phyloP scores from a whole-genome alignment of 2,329 filamentous ascomycete species.

The Sarocladium oryzae region DNA sequence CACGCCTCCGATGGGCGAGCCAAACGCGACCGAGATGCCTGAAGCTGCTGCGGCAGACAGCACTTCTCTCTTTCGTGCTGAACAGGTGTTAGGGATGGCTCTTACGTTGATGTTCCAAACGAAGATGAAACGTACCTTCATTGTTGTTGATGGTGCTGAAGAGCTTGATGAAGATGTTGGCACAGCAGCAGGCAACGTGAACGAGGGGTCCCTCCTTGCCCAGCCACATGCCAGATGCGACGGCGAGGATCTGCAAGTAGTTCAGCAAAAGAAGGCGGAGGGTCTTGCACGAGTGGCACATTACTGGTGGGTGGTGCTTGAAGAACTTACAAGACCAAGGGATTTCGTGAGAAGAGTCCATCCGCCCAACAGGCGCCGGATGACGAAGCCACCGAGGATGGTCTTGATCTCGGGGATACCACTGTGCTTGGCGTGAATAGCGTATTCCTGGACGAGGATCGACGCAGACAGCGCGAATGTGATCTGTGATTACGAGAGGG shows the following conservation, averaged over 20 bases:
- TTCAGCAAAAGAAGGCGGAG: slow-evolving; percentile 17
- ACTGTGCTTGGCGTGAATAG: slow-evolving; percentile 83
- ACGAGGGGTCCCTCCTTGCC: slow-evolving; percentile 94
- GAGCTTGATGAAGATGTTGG: slow-evolving; percentile 87
- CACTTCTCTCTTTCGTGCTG: slow-evolving; percentile 86
- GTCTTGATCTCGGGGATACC: slow-evolving; percentile 99
- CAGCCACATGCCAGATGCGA: slow-evolving; percentile 91
- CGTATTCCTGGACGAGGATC: slow-evolving; percentile 75
- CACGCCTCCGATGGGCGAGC: slow-evolving; percentile 88
- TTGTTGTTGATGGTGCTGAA: slow-evolving; percentile 76
- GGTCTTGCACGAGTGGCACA: background rate
- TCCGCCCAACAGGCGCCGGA: slow-evolving; percentile 73
- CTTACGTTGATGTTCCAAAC: background rate
- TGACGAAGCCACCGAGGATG: slow-evolving; percentile 87
- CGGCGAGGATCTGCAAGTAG: slow-evolving; percentile 66
- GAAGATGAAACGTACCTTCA: slow-evolving; percentile 53
- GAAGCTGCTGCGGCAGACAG: slow-evolving; percentile 87
- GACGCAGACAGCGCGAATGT: slow-evolving; percentile 73
- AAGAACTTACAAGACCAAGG: slow-evolving; percentile 68
- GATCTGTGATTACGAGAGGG: slow-evolving; percentile 40
- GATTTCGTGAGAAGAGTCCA: slow-evolving; percentile 92
- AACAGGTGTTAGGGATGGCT: slow-evolving; percentile 1
- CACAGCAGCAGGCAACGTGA: slow-evolving; percentile 94
- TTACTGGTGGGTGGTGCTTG: too few species aligned
- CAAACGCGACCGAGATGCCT: slow-evolving; percentile 90